phyloP scores from a whole-genome alignment of 1,139 yeast genomes.

The Lodderomyces orthopsilosis region DNA sequence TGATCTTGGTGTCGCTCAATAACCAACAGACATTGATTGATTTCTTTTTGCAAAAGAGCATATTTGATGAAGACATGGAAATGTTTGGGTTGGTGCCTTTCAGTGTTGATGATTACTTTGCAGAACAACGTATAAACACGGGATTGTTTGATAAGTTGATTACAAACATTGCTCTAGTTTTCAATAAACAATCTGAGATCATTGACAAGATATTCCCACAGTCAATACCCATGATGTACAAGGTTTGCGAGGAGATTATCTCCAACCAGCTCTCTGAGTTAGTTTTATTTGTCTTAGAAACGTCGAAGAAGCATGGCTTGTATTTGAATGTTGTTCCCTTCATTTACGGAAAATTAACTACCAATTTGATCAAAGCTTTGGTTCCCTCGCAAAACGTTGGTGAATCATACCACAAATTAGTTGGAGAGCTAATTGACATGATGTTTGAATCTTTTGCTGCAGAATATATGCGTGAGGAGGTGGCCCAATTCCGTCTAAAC shows the following conservation, averaged over 20 bases:
- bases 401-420: constrained; percentile 27
- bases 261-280: constrained; percentile 41
- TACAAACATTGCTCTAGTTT: constrained; percentile 26
- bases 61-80: constrained; percentile 36
- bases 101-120: constrained; percentile 21
- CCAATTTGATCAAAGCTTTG: constrained; percentile 25
- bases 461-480: constrained; percentile 51
- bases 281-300: constrained; percentile 28
- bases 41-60: constrained; percentile 44
- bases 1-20: constrained; percentile 34
- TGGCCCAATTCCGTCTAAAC: constrained; percentile 26
- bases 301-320: constrained; percentile 25
- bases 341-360: constrained; percentile 28
- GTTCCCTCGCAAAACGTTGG: constrained; percentile 34
- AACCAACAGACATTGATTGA: constrained; percentile 47
- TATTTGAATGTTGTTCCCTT: constrained; percentile 33
- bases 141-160: constrained; percentile 24
- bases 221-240: constrained; percentile 47
- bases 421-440: constrained; percentile 46
- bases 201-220: constrained; percentile 43
- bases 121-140: constrained; percentile 16
- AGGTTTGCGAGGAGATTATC: constrained; percentile 45
- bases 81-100: constrained; percentile 28
- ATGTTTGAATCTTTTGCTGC: constrained; percentile 45
- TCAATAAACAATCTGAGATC: constrained; percentile 35